Base-by-base conservation (phyloP, 768 basidiomycete species). In the Rhodosporidiobolus odoratus region DNA sequence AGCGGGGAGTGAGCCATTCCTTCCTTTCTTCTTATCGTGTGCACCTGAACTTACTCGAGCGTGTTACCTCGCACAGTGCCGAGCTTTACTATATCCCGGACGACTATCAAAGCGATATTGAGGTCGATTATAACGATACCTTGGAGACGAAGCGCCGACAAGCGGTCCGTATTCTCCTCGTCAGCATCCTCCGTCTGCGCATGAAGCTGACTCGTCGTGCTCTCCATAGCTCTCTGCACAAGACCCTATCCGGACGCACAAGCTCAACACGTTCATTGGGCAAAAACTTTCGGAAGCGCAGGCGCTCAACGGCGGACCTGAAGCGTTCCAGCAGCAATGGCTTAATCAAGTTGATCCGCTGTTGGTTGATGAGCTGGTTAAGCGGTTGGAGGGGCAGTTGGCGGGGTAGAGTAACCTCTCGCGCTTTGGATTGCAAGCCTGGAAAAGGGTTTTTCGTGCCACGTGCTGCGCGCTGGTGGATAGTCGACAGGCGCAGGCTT, bases 81-180 rank as follows among this genome's bases (percentile, higher is more conserved):
- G 69, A 66, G 38, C 40, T 73, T 23, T 76, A 76, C 43, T 30
- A 61, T 8, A 37, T 69, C 1, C 45, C 63, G 4, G 69, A 76
- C 56, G 72, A 74, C 61, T 72, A 74, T 53, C 54, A 69, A 27
- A 58, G 57, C 25, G 75, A 68, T 21, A 41, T 67, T 8, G 75
- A 73, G n/a, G 59, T 62, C 47, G 84, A 83, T n/a, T 84, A 85
- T 16, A 84, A 89, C 78, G 87, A 84, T 13, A 91, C 89, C 2
- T 82, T 85, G 10, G 92, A 94, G 78, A 88, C 88, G 73, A 80
- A 83, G n/a, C 88, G 92, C 40, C 85, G 90, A 52, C 85, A 87
- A 81, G 80, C 81, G 66, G 92, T 92, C 78, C 43, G 84, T 80
- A 4, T 74, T 40, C 23, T 27, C 35, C 4, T 48, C 27, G 23